Evolutionary conservation across 1,284 basidiomycete species (phyloP).

Genomic region (Sporisorium iseilematis-ciliati): DNA sequence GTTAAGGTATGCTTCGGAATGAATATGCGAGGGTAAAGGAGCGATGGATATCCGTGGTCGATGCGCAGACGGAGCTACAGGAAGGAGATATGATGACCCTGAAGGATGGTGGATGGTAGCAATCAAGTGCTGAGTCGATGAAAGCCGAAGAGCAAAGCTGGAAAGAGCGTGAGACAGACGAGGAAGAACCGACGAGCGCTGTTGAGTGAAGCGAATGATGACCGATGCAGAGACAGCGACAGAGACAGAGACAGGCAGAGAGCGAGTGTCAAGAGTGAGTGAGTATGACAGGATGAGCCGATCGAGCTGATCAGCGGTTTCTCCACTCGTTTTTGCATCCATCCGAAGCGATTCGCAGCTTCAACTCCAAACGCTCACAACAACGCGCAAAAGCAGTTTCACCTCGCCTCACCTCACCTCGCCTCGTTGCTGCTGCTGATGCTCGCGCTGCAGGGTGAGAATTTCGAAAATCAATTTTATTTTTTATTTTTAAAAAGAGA

Average conservation of each 20-base stretch:
- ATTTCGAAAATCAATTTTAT: too few species aligned
- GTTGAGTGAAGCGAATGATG: not conserved
- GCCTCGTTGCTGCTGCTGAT: too few species aligned
- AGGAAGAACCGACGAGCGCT: not conserved
- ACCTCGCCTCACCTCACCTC: too few species aligned
- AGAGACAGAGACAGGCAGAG: not conserved
- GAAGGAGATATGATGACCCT: not conserved
- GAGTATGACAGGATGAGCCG: conserved; percentile 19
- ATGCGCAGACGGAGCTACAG: not conserved
- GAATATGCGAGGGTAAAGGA: not conserved
- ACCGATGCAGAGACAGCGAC: not conserved
- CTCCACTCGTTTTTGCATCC: conserved; percentile 3
- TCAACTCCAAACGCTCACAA: not conserved
- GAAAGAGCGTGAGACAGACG: not conserved
- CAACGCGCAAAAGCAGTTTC: not conserved
- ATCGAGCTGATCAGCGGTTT: conserved; percentile 42
- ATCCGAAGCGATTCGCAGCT: too few species aligned
- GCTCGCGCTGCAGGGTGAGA: too few species aligned
- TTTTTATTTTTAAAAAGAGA: too few species aligned
- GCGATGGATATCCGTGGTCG: not conserved
- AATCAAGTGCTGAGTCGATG: not conserved
- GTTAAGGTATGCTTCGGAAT: not conserved
- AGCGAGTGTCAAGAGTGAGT: not conserved
- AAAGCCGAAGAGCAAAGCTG: not conserved
- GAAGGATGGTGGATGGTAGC: not conserved